A percentile compares a stretch with the other conserved stretches of the same genome.
These are phyloP conservation scores for Neurospora tetraspora DNA, from an alignment of 495 filamentous ascomycete genomes.

Conservation along the genomic window DNA sequence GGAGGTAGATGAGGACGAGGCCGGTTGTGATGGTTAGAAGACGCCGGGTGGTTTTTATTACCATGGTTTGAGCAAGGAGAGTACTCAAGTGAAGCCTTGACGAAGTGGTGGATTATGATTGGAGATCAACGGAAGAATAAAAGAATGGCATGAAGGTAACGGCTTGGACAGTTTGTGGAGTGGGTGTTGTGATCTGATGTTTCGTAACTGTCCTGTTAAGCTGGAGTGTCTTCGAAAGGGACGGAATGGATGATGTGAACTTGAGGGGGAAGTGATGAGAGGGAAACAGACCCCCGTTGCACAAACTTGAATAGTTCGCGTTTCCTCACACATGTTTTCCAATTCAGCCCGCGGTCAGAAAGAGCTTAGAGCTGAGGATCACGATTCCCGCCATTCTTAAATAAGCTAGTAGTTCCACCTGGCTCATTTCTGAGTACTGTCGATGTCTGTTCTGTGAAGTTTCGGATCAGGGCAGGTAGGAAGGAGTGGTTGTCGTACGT, in stretches of 20 bases:
- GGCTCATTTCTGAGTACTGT: not conserved
- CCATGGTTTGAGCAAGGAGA: not conserved
- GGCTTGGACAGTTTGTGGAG: not conserved
- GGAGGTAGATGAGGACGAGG: constrained; percentile 15
- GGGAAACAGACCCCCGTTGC: not conserved
- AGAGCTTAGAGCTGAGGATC: not conserved
- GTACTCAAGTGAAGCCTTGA: not conserved
- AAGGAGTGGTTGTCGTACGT: not conserved
- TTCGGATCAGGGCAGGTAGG: not conserved
- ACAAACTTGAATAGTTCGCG: not conserved
- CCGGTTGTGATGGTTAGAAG: constrained; percentile 16
- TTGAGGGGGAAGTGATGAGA: not conserved
- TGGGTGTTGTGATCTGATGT: not conserved
- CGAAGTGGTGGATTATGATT: too few species aligned
- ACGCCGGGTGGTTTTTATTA: not conserved
- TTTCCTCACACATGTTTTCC: not conserved
- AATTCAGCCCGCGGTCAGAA: not conserved
- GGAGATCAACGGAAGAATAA: too few species aligned
- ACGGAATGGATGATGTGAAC: not conserved
- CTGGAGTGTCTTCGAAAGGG: not conserved
- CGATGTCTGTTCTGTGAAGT: too few species aligned
- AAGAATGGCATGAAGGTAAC: too few species aligned
- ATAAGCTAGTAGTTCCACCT: not conserved
- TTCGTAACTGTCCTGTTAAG: not conserved
- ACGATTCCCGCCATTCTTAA: not conserved